Conservation (phyloP, 345 rosid species). For the Brassica nigra region DNA sequence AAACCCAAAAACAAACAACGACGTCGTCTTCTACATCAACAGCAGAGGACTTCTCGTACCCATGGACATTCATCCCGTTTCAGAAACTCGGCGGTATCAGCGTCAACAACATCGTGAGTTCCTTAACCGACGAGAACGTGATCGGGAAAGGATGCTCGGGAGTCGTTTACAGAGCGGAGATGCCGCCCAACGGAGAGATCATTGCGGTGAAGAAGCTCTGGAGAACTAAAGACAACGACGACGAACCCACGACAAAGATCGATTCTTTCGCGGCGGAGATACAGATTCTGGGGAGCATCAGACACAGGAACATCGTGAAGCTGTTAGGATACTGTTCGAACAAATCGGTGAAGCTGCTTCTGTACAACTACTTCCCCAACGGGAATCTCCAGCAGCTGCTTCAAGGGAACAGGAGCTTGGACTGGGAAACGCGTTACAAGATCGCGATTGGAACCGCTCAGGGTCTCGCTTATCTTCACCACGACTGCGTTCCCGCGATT, state of each 20-base stretch:
- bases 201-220: slow-evolving; percentile 91
- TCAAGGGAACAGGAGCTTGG: slow-evolving; percentile 66
- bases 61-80: slow-evolving; percentile 96
- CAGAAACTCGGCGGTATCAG: slow-evolving; percentile 74
- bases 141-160: slow-evolving; percentile 98
- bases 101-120: slow-evolving; percentile 70
- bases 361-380: slow-evolving; percentile 79
- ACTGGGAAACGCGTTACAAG: slow-evolving; percentile 91
- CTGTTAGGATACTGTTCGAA: slow-evolving; percentile 89
- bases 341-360: slow-evolving; percentile 77
- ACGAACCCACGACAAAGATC: slow-evolving; percentile 46
- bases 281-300: slow-evolving; percentile 87
- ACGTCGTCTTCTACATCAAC: slow-evolving; percentile 45
- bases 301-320: slow-evolving; percentile 86
- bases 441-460: slow-evolving; percentile 92
- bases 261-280: slow-evolving; percentile 93
- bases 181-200: slow-evolving; percentile 79
- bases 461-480: slow-evolving; percentile 91
- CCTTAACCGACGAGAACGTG: slow-evolving; percentile 79
- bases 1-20: slow-evolving; percentile 53
- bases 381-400: slow-evolving; percentile 85
- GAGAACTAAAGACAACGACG: slow-evolving; percentile 65
- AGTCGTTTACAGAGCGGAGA: slow-evolving; percentile 80
- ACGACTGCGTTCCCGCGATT: slow-evolving; percentile 85
- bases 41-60: slow-evolving; percentile 86